Evolutionary conservation across 2,329 filamentous ascomycete genomes (phyloP), one percentile per base, ranked within the genome.

Genomic region (Coniochaeta sp.): DNA sequence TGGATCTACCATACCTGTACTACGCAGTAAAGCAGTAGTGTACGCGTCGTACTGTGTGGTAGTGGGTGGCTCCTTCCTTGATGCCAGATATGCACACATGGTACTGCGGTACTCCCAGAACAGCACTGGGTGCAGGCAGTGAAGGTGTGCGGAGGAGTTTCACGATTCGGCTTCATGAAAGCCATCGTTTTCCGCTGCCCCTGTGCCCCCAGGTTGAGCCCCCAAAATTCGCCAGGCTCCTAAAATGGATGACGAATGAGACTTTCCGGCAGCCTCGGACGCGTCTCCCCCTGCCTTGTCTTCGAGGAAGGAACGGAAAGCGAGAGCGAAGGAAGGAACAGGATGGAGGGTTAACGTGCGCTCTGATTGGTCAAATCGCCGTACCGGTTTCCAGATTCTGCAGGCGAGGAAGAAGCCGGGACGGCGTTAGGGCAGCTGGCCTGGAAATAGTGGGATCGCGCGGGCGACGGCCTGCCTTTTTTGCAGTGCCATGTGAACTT

Each of bases 321-420:
- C 19, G 30, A 36, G 26, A 56, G 54, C 7, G 54, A 34, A 24
- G 30, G 54, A 56, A 56, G 30, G 54, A 56, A 56, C 30, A 34
- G 4, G 12, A 52, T 52, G 54, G 54, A 56, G 34, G 54, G 22
- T 22, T 38, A n/a, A 22, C 7, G 4, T 24, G 30, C 5, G n/a
- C 7, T 36, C 19, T 38, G 54, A 56, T 56, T 56, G 54, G 54
- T 17, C 30, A 10, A 56, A 56, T 24, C 10, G 17, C 17, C 14
- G 9, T 17, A 2, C 30, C 34, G 17, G 30, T 38, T 38, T 38
- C 54, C 34, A 56, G 30, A 38, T 52, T 56, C 54, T 56, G 54
- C 30, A 56, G 30, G 54, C 54, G 54, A 34, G 54, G 54, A 22
- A 56, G 54, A 56, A 56, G 54, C 54, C 30, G 54, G 54, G 54